phyloP scores from a whole-genome alignment of 345 rosid genomes.

The Fremontodendron californicum region DNA sequence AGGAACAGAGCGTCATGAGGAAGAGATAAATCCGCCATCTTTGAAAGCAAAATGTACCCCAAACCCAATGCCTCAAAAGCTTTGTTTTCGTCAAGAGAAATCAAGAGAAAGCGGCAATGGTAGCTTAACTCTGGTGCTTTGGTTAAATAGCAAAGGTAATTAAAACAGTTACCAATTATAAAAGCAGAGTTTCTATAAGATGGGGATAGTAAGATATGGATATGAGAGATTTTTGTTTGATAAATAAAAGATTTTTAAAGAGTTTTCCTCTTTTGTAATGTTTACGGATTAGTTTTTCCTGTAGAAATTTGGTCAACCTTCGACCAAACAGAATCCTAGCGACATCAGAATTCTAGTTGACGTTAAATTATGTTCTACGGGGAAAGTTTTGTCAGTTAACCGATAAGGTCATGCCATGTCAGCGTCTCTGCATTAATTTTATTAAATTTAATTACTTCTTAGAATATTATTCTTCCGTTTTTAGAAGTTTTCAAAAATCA shows the following conservation, averaged over 20 bases:
- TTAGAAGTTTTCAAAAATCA: too few relatives aligned
- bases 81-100: neutral
- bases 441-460: too few relatives aligned
- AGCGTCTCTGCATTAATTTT: neutral
- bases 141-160: neutral
- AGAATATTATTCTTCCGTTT: too few relatives aligned
- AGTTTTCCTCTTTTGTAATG: neutral
- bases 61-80: neutral
- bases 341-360: neutral
- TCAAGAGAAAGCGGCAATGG: neutral
- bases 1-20: slow-evolving; percentile 75
- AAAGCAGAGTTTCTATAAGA: neutral
- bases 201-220: neutral
- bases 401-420: neutral
- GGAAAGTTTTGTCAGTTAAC: neutral
- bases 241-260: neutral
- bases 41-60: neutral
- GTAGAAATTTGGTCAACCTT: neutral
- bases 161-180: neutral
- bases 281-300: neutral
- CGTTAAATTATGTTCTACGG: neutral
- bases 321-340: neutral
- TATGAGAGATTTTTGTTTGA: neutral
- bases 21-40: slow-evolving; percentile 52
- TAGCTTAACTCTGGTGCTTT: neutral